Evolutionary conservation across 208 protist genomes (phyloP).

Genomic region (Crithidia brevicula): DNA sequence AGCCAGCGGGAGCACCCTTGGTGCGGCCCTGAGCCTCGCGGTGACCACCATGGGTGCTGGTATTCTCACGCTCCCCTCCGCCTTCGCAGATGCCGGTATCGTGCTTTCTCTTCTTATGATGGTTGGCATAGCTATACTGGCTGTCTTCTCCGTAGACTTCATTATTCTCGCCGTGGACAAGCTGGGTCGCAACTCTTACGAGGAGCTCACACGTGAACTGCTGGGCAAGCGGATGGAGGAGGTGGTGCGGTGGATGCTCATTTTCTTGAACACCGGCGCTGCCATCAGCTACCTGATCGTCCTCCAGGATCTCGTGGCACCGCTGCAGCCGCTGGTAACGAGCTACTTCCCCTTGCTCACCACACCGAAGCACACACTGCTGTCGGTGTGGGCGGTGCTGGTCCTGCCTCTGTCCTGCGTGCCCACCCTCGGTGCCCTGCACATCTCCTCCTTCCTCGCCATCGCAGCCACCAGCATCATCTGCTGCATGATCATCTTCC

Average conservation of each 20-base stretch:
- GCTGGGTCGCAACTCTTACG: slow-evolving; percentile 75
- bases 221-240: slow-evolving; percentile 53
- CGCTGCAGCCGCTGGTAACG: slow-evolving; percentile 55
- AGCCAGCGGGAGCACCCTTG: slow-evolving; percentile 46
- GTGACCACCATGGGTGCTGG: slow-evolving; percentile 82
- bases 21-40: slow-evolving; percentile 64
- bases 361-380: slow-evolving; percentile 61
- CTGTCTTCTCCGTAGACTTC: slow-evolving; percentile 72
- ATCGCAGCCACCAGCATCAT: slow-evolving; percentile 65
- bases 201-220: slow-evolving; percentile 72
- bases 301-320: slow-evolving; percentile 59
- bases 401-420: slow-evolving; percentile 78
- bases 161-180: slow-evolving; percentile 66
- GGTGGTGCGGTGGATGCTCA: slow-evolving; percentile 62
- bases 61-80: slow-evolving; percentile 77
- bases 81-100: slow-evolving; percentile 67
- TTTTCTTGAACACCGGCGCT: slow-evolving; percentile 63
- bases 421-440: slow-evolving; percentile 54
- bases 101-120: slow-evolving; percentile 48
- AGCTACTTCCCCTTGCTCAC: slow-evolving; percentile 45
- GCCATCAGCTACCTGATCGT: slow-evolving; percentile 77
- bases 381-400: slow-evolving; percentile 63
- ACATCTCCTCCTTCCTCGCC: slow-evolving; percentile 64
- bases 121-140: slow-evolving; percentile 53
- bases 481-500: slow-evolving; percentile 63